A percentile compares a stretch with the other conserved stretches of the same genome.
These are phyloP conservation scores for Fusarium anthophilum DNA, from an alignment of 2,329 filamentous ascomycete genomes.

Conservation along the genomic window DNA sequence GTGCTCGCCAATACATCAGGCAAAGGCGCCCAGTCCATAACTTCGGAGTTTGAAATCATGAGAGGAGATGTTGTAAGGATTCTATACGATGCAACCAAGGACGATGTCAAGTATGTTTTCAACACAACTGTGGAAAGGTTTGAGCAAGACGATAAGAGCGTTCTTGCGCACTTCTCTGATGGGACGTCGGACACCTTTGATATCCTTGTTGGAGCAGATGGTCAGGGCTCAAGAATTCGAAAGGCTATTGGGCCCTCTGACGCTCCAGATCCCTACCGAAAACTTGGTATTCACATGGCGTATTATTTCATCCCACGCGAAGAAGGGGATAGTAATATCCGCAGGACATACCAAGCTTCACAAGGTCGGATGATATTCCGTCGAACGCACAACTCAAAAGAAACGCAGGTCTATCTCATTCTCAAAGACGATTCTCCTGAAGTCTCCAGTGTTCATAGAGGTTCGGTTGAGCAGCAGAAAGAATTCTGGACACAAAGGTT, in stretches of 20 bases:
- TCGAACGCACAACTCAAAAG: constrained; percentile 25
- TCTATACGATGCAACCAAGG: constrained; percentile 45
- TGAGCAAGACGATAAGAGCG: constrained; percentile 21
- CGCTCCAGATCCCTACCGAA: constrained; percentile 20
- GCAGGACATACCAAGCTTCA: constrained; percentile 9
- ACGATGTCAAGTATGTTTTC: constrained; percentile 9
- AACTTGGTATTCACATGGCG: constrained; percentile 32
- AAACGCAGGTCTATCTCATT: constrained; percentile 28
- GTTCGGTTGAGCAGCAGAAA: constrained; percentile 16
- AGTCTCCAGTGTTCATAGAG: constrained; percentile 10
- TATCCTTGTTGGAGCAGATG: constrained; percentile 24
- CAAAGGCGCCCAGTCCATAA: constrained; percentile 48
- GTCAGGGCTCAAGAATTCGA: constrained; percentile 23
- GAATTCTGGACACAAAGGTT: constrained; percentile 24
- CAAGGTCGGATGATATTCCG: constrained; percentile 27
- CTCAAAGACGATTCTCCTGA: constrained; percentile 12
- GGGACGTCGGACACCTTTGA: constrained; percentile 15
- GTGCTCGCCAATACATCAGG: constrained; percentile 24
- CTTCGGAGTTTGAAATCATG: constrained; percentile 64
- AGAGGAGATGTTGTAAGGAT: constrained; percentile 59
- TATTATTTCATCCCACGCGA: constrained; percentile 28
- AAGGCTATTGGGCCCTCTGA: not conserved
- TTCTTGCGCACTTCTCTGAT: constrained; percentile 20
- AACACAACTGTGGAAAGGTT: constrained; percentile 15
- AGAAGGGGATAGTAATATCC: constrained; percentile 19